Conservation (phyloP, 2,329 filamentous ascomycete genomes). For the Ascochyta viciae-villosae region DNA sequence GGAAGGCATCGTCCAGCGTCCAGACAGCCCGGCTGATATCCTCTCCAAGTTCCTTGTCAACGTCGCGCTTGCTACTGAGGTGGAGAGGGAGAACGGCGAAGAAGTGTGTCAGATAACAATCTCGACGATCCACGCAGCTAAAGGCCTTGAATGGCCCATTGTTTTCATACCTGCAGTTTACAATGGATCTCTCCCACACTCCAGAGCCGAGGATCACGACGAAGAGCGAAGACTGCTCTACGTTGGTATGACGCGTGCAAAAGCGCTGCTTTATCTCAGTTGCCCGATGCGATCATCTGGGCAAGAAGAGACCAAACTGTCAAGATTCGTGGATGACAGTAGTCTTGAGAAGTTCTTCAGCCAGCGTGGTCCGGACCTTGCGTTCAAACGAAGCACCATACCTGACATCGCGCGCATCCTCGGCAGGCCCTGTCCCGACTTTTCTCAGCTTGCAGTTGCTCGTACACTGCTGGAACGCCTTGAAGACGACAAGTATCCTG, state of each 20-base stretch:
- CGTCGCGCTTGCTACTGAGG: constrained; percentile 76
- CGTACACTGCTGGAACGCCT: constrained; percentile 33
- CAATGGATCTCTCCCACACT: constrained; percentile 88
- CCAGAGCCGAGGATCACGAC: constrained; percentile 80
- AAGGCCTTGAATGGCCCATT: constrained; percentile 94
- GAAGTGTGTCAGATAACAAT: constrained; percentile 77
- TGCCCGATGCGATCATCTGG: constrained; percentile 74
- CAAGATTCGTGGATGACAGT: constrained; percentile 71
- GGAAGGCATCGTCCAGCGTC: constrained; percentile 71
- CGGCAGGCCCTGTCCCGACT: constrained; percentile 65
- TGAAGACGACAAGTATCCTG: constrained; percentile 47
- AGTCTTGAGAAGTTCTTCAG: constrained; percentile 62
- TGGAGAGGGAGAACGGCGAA: constrained; percentile 67
- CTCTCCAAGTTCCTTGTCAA: constrained; percentile 88
- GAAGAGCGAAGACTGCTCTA: constrained; percentile 91
- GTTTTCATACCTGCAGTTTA: constrained; percentile 93
- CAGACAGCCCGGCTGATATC: constrained; percentile 64
- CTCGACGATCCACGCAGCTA: constrained; percentile 94
- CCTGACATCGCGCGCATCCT: constrained; percentile 76
- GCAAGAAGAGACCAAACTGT: constrained; percentile 68
- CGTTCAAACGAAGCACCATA: constrained; percentile 68
- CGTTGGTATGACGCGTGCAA: constrained; percentile 94
- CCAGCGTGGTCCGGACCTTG: constrained; percentile 67
- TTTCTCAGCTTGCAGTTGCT: constrained; percentile 41
- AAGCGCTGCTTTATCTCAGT: constrained; percentile 85